Evolutionary conservation across 495 filamentous ascomycete species (phyloP), one percentile per base, ranked within the genome.

Genomic region (Penicillium ucsense): DNA sequence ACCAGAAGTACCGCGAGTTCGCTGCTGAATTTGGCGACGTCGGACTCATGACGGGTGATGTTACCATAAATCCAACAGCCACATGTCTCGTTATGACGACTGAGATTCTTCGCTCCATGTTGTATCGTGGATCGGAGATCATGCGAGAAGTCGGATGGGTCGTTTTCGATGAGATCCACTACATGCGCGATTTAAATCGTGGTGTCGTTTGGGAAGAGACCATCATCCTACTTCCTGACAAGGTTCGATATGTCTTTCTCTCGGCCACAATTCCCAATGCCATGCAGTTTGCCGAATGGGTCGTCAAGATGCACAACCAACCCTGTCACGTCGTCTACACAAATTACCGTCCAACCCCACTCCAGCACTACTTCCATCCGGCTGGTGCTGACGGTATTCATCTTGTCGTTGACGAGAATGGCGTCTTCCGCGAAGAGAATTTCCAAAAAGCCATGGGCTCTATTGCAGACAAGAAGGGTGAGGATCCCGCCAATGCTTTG

Each of bases 131-230:
- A 48, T 97, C 92, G 4, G 92, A 98, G 67, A 95, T 98, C 51
- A 97, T 97, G 92, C 86, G 92, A 51, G 92, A 98, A 71, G 94
- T 97, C 4, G 87, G 80, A 28, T 97, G 92, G 92, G 94, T 98
- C 6, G 69, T 97, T 4, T 98, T 98, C 55, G 92, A 98, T 63
- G 92, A 98, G 65, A 94, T 98, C 41, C 92, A 98, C 67, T 98
- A 97, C 72, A 82, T 98, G 85, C 78, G 92, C 55, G 92, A 98
- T 36, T 8, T 37, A 4, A 57, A 47, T 50, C 81, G 92, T 62
- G 92, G 92, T 69, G 92, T 98, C 7, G 92, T 98, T 7, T 98
- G 92, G 92, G 92, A 98, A 63, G 92, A 98, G 66, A 97, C 94
- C 6, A 94, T 98, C 61, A 98, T 98, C 60, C 73, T 98, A 28